These are phyloP conservation scores for Kwoniella heveanensis DNA, from an alignment of 768 basidiomycete species.

Conservation along the genomic window DNA sequence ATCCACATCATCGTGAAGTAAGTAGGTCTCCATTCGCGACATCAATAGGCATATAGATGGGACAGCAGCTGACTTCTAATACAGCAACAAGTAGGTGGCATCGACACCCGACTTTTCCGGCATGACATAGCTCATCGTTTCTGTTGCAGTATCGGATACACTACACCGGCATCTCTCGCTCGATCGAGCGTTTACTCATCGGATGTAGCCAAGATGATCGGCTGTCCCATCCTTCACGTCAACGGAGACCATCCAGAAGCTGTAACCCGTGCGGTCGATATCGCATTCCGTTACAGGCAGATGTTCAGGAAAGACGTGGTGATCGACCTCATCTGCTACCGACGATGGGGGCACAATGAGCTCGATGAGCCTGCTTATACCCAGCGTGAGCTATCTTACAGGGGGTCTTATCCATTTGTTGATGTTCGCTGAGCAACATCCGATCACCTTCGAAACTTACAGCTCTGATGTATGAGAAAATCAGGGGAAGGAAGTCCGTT, in stretches of 20 bases:
- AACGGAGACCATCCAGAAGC: slow-evolving; percentile 94
- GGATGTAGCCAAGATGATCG: slow-evolving; percentile 78
- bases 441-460: background rate
- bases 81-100: slow-evolving; percentile 52
- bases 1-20: slow-evolving; percentile 90
- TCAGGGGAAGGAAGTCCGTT: slow-evolving; percentile 72
- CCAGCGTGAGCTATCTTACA: slow-evolving; percentile 59
- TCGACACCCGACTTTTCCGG: background rate
- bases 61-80: background rate
- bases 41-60: slow-evolving; percentile 20
- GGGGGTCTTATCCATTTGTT: too few species aligned
- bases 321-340: slow-evolving; percentile 84
- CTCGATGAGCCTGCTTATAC: slow-evolving; percentile 84
- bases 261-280: slow-evolving; percentile 78
- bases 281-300: slow-evolving; percentile 84
- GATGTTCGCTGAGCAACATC: background rate
- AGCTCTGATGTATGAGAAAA: slow-evolving; percentile 84
- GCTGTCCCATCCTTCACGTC: slow-evolving; percentile 83
- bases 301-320: slow-evolving; percentile 89
- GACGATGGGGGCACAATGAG: slow-evolving; percentile 87
- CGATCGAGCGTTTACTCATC: slow-evolving; percentile 80
- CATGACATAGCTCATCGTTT: slow-evolving; percentile 7
- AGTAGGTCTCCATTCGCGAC: slow-evolving; percentile 44
- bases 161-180: slow-evolving; percentile 80
- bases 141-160: slow-evolving; percentile 76